These are phyloP conservation scores for Vickermania ingenoplastis DNA, from an alignment of 208 protist species.

Conservation along the genomic window DNA sequence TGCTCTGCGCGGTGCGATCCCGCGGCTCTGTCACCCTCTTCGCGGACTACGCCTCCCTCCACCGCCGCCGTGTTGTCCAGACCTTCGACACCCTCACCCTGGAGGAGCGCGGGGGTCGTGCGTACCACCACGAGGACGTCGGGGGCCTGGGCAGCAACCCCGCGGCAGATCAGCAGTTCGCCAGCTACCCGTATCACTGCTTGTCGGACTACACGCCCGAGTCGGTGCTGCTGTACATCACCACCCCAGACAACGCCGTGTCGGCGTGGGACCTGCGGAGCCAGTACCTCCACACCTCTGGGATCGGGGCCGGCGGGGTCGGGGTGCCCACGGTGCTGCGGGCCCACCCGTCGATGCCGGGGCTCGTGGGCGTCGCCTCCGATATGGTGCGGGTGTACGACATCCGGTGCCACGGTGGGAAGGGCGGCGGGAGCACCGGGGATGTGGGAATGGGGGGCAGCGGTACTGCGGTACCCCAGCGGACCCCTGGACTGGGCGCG, in stretches of 20 bases:
- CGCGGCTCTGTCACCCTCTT: conserved; percentile 61
- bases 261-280: conserved; percentile 40
- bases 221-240: conserved; percentile 43
- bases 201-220: conserved; percentile 64
- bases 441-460: no score
- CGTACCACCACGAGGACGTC: neutral
- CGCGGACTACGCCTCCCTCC: conserved; percentile 24
- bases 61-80: conserved; percentile 21
- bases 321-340: conserved; percentile 13
- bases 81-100: conserved; percentile 39
- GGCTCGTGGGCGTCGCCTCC: conserved; percentile 37
- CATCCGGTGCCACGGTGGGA: conserved; percentile 13
- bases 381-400: conserved; percentile 39
- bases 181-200: conserved; percentile 11
- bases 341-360: conserved; percentile 28
- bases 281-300: conserved; percentile 12
- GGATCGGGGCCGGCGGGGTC: neutral
- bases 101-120: conserved; percentile 5
- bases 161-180: no score
- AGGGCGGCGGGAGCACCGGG: neutral
- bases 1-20: conserved; percentile 66
- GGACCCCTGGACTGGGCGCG: no score
- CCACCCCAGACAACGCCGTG: conserved; percentile 25
- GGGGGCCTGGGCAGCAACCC: no score
- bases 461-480: conserved; percentile 4